A percentile compares a stretch with the other conserved stretches of the same genome.
Conservation (phyloP, 2,329 filamentous ascomycete genomes). For the Diaporthe ilicicola region DNA sequence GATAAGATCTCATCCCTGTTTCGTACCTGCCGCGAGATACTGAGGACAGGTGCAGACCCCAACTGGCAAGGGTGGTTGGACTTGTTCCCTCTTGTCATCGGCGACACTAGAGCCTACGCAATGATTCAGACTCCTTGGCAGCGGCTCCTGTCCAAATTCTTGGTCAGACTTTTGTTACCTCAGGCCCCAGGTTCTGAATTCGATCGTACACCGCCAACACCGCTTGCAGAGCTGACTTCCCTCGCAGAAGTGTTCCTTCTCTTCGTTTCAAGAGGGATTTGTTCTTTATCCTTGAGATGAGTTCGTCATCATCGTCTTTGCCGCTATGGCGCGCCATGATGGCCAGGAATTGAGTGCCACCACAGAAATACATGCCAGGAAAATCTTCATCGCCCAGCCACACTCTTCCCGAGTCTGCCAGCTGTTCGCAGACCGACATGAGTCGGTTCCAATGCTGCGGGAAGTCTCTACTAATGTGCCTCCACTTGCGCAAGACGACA, state of each 20-base stretch:
- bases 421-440: neutral
- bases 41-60: neutral
- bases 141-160: neutral
- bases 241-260: neutral
- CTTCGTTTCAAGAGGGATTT: neutral
- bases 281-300: too few species aligned
- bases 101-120: neutral
- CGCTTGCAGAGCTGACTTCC: neutral
- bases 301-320: too few species aligned
- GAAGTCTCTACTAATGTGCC: neutral
- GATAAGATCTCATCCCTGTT: neutral
- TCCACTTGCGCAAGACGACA: neutral
- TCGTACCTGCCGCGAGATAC: neutral
- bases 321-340: too few species aligned
- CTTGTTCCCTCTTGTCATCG: too few species aligned
- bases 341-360: too few species aligned
- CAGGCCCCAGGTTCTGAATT: accelerated
- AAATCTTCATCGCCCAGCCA: too few species aligned
- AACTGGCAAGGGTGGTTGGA: neutral
- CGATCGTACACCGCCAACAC: neutral
- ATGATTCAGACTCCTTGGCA: neutral
- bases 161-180: too few species aligned
- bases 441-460: neutral
- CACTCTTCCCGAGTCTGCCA: too few species aligned
- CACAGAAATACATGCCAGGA: too few species aligned